Evolutionary conservation across 345 rosid species (phyloP), one percentile per base, ranked within the genome.

Genomic region (Euphorbia pulcherrima): DNA sequence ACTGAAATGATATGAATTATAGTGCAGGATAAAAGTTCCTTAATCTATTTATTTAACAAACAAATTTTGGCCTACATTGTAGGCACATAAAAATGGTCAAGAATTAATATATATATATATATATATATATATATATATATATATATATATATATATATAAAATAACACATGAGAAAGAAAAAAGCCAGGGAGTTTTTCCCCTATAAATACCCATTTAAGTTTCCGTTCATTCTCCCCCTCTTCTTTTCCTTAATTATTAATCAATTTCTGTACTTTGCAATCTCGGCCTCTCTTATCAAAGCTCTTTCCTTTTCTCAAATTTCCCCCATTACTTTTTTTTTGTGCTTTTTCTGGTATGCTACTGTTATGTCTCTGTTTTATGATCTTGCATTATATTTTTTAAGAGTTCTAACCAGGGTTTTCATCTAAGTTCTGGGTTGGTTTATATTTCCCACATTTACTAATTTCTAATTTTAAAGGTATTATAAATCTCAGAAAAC

Each of bases 141-240:
- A n/a, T n/a, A n/a, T n/a, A n/a, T n/a, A n/a, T n/a, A n/a, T n/a
- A n/a, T n/a, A n/a, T n/a, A n/a, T n/a, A n/a, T n/a, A n/a, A n/a
- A n/a, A n/a, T n/a, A n/a, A n/a, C n/a, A n/a, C n/a, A 4, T 8
- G 12, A 17, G n/a, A 27, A 27, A 57, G 18, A 29, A 6, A 14
- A 20, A 29, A 59, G 18, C 52, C 58, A 57, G 12, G 29, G 55
- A 46, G 26, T 29, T 28, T 59, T 41, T 74, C 35, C 70, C 75
- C 85, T 80, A 84, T 82, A 58, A 65, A 84, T 73, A 53, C 75
- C 78, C 83, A 0, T 10, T 54, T 68, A 52, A 8, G 62, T 62
- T 17, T 52, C 68, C 11, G 3, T 28, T 35, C 39, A 61, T 69
- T 73, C 74, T 79, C 84, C 81, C 82, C 83, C 78, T 64, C 50